Percentiles rank a stretch among this genome's conserved stretches.
phyloP scores from a whole-genome alignment of 768 basidiomycete species.

The Lentinula lateritia region DNA sequence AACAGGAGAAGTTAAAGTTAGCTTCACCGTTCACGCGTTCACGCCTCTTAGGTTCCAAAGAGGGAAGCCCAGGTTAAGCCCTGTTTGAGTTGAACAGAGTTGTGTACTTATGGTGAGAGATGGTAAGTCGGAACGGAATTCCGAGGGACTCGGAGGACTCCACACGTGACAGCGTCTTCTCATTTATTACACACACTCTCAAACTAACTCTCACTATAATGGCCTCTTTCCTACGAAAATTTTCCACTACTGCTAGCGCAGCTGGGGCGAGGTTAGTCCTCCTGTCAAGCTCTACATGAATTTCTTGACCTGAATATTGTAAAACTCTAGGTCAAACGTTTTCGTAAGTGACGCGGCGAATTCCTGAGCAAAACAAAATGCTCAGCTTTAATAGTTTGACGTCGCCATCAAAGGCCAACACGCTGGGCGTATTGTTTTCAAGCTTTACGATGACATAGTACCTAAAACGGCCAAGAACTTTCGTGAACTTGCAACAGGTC shows the following conservation, averaged over 20 bases:
- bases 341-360: background rate
- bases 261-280: background rate
- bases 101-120: no score
- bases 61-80: no score
- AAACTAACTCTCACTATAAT: no score
- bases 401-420: constrained; percentile 39
- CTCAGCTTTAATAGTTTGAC: constrained; percentile 49
- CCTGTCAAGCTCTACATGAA: no score
- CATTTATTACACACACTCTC: no score
- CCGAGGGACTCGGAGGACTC: background rate
- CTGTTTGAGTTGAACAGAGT: no score
- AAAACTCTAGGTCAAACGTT: background rate
- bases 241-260: constrained; percentile 3
- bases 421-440: constrained; percentile 69
- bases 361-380: background rate
- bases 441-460: constrained; percentile 75
- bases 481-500: constrained; percentile 79
- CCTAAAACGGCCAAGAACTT: constrained; percentile 80
- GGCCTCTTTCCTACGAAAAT: constrained; percentile 4
- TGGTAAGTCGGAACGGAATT: no score
- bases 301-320: no score
- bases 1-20: no score
- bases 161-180: background rate
- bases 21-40: no score
- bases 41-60: no score